phyloP scores from a whole-genome alignment of 2,329 filamentous ascomycete genomes.

The Endoconidiophora polonica region DNA sequence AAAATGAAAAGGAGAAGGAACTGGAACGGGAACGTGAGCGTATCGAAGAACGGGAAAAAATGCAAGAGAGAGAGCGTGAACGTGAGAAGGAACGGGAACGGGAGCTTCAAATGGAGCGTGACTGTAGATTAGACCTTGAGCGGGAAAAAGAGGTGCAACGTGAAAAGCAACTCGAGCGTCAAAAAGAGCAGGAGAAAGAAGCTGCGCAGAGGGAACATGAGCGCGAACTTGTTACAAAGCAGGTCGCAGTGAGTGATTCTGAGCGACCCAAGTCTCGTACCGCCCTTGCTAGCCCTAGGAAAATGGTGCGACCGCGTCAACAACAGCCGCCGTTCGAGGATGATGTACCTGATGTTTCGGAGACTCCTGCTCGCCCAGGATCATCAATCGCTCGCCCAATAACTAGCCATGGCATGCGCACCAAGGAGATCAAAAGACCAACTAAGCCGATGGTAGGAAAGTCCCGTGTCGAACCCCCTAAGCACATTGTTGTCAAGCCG shows the following conservation, averaged over 20 bases:
- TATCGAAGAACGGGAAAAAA: conserved; percentile 1
- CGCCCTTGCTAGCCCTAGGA: conserved; percentile 10
- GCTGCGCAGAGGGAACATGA: not conserved
- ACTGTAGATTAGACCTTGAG: not conserved
- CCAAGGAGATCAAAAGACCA: conserved; percentile 40
- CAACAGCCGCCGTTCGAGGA: conserved; percentile 23
- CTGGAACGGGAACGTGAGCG: conserved; percentile 14
- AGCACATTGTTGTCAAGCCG: conserved; percentile 55
- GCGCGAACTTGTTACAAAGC: conserved; percentile 1
- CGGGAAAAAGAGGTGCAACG: conserved; percentile 3
- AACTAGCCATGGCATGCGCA: conserved; percentile 14
- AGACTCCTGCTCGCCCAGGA: conserved; percentile 21
- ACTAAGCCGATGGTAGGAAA: conserved; percentile 46
- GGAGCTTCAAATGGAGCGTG: not conserved
- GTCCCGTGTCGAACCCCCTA: conserved; percentile 46
- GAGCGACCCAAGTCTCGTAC: conserved; percentile 10
- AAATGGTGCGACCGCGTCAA: conserved; percentile 30
- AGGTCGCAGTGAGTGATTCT: not conserved
- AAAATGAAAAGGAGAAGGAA: conserved; percentile 24
- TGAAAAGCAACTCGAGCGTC: conserved; percentile 2
- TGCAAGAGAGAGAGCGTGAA: conserved; percentile 8
- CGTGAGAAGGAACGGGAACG: not conserved
- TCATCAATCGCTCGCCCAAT: conserved; percentile 8
- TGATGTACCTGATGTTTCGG: conserved; percentile 38
- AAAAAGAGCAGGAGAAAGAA: conserved; percentile 4